Evolutionary conservation across 257 asterid species (phyloP).

Genomic region (Datura wrightii): DNA sequence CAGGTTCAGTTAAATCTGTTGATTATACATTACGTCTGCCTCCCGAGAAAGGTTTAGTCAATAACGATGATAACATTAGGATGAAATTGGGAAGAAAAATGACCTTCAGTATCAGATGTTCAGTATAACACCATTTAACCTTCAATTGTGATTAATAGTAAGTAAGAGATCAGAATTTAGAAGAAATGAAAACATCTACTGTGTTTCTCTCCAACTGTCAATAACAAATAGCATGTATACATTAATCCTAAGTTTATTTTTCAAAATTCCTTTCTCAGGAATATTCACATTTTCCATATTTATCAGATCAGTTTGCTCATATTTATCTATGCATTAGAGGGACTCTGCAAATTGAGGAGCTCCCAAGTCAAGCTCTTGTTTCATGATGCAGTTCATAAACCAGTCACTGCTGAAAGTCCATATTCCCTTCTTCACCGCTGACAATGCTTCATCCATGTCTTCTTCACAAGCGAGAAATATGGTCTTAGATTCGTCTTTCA

Average conservation of each 20-base stretch:
- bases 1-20: background rate
- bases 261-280: background rate
- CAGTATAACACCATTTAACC: background rate
- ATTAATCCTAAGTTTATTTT: background rate
- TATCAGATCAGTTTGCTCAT: background rate
- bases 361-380: slow-evolving; percentile 80
- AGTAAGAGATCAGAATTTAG: background rate
- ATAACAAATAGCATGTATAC: background rate
- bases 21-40: background rate
- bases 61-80: background rate
- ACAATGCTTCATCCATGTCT: slow-evolving; percentile 77
- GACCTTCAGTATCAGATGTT: background rate
- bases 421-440: slow-evolving; percentile 68
- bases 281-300: background rate
- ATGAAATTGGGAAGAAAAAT: background rate
- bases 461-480: slow-evolving; percentile 82
- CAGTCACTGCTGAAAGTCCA: slow-evolving; percentile 79
- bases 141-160: background rate
- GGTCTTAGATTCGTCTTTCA: slow-evolving; percentile 55
- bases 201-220: background rate
- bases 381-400: slow-evolving; percentile 88
- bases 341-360: slow-evolving; percentile 85
- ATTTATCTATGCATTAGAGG: slow-evolving; percentile 44
- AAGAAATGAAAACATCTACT: background rate
- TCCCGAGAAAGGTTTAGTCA: background rate